Base-by-base conservation (phyloP, 176 grass and related monocot species). In the Phoenix roebelenii region DNA sequence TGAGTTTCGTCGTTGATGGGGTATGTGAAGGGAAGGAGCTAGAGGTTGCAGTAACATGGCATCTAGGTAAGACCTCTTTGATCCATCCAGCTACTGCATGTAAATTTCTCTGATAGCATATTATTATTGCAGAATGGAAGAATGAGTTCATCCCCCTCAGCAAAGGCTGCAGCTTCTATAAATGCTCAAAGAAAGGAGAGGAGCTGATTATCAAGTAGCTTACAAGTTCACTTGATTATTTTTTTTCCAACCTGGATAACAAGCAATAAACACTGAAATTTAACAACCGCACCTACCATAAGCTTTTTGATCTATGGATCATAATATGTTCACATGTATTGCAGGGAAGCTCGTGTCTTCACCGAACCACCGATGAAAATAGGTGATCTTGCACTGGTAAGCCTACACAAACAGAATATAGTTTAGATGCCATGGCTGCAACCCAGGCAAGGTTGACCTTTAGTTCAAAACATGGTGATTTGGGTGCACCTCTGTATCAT, bases 111-210 rank as follows among this genome's bases (percentile, higher is more conserved):
- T 60, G 29, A 60, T 17, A 60, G 26, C 58, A 60, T 60, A 71
- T 67, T 63, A 54, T 54, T 71, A 55, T 60, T 78, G 50, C 80
- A 95, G 91, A 95, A 71, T 95, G 91, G 86, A 82, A 87, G 23
- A 80, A 80, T 49, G 58, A 79, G 22, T 50, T 53, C 58, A 90
- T 95, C 48, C 91, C 91, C 64, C 79, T 90, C 49, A 74, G 80
- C 24, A 95, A 75, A 59, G 86, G 80, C 19, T 87, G 91, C 83
- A 87, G 72, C 72, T 79, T 95, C 56, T 87, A 64, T 73, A 74
- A 64, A 56, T 87, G 83, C 60, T 87, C 80, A 68, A 66, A 14
- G 73, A 77, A 79, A 14, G 78, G 57, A 52, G 53, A 64, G 5
- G 29, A 51, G 12, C 18, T 77, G 76, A 76, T 86, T 79, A 82